phyloP scores from a whole-genome alignment of 1,139 yeast genomes.

The Pneumocystis sp. region DNA sequence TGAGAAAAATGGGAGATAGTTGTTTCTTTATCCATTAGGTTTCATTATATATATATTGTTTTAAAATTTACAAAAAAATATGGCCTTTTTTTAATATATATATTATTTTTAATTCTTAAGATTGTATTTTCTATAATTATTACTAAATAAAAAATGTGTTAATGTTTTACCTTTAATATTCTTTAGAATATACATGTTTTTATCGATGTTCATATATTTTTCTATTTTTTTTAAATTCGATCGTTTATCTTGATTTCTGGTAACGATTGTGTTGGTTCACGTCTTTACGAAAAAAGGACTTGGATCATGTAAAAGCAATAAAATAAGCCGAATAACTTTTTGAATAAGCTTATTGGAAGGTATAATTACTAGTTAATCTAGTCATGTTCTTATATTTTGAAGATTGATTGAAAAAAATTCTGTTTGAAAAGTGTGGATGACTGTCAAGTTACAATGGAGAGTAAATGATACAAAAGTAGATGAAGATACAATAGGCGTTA shows the following conservation, averaged over 20 bases:
- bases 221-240: not conserved
- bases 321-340: not conserved
- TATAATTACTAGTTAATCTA: not conserved
- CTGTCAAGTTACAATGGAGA: not conserved
- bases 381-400: not conserved
- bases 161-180: not conserved
- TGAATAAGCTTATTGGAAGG: not conserved
- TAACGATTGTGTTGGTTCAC: not conserved
- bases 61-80: not conserved
- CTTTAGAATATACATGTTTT: not conserved
- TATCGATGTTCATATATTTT: not conserved
- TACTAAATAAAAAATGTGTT: not conserved
- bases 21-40: not conserved
- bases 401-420: not conserved
- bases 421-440: not conserved
- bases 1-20: not conserved
- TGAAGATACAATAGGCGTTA: not conserved
- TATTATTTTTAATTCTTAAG: not conserved
- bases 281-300: not conserved
- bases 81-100: not conserved
- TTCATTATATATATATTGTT: not conserved
- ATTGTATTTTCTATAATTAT: not conserved
- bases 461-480: not conserved
- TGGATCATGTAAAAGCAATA: not conserved
- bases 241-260: not conserved